Evolutionary conservation across 495 filamentous ascomycete species (phyloP).

Genomic region (Chlorociboria aeruginascens): DNA sequence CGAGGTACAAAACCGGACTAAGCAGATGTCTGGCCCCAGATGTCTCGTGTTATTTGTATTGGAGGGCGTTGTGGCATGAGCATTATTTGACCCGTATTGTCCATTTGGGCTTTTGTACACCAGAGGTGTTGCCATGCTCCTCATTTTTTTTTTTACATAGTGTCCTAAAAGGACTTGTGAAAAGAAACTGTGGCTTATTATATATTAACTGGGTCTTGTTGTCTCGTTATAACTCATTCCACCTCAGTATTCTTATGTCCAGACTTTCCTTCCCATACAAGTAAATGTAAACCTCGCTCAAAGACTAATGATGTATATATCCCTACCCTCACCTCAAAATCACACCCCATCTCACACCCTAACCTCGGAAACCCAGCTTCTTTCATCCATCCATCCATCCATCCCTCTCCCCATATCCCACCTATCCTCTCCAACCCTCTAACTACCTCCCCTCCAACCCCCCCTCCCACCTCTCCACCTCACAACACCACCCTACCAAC

Average conservation of each 20-base stretch:
- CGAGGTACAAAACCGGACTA: too few relatives aligned
- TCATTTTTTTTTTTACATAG: slow-evolving; percentile 1
- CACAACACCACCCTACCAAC: slow-evolving; percentile 71
- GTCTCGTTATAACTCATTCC: too few relatives aligned
- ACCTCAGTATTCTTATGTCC: not conserved
- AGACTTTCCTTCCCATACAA: not conserved
- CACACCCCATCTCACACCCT: not conserved
- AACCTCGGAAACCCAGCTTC: not conserved
- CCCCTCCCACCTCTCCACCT: slow-evolving; percentile 39
- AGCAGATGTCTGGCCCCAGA: too few relatives aligned
- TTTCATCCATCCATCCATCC: not conserved
- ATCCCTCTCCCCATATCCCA: not conserved
- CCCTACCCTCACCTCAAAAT: too few relatives aligned
- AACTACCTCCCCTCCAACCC: slow-evolving; percentile 1
- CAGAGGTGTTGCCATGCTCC: slow-evolving; percentile 5
- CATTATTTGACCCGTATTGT: slow-evolving; percentile 8
- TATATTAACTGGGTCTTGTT: too few relatives aligned
- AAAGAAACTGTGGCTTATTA: too few relatives aligned
- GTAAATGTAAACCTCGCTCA: not conserved
- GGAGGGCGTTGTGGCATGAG: slow-evolving; percentile 14
- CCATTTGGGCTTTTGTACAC: slow-evolving; percentile 15
- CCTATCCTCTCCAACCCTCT: not conserved
- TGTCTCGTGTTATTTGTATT: not conserved
- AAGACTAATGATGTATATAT: too few relatives aligned
- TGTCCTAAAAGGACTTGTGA: not conserved